A percentile compares a stretch with the other conserved stretches of the same genome.
These are phyloP conservation scores for Coniochaeta ligniaria DNA, from an alignment of 2,329 filamentous ascomycete genomes.

Conservation along the genomic window DNA sequence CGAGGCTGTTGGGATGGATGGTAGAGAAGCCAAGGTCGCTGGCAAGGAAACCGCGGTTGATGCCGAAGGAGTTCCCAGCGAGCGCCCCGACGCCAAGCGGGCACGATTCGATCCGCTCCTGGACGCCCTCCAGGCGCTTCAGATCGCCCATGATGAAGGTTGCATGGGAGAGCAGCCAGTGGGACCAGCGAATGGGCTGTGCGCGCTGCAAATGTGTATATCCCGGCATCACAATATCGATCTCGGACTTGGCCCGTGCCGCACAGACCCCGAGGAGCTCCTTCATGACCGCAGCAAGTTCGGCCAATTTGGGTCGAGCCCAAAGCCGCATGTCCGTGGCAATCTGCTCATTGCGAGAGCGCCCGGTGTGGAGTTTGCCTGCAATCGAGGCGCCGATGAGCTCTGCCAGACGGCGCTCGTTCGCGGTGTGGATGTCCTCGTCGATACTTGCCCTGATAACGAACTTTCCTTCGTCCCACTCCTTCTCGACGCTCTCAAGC, in stretches of 20 bases:
- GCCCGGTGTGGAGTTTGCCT: constrained; percentile 83
- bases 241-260: not conserved
- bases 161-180: constrained; percentile 74
- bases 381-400: constrained; percentile 79
- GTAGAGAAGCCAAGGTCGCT: constrained; percentile 74
- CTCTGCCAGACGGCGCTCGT: constrained; percentile 69
- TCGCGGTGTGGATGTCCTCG: constrained; percentile 68
- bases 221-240: constrained; percentile 71
- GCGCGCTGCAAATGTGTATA: constrained; percentile 86
- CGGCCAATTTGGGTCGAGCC: too few species aligned
- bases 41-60: constrained; percentile 73
- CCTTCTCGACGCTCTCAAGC: too few species aligned
- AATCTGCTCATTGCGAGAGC: constrained; percentile 85
- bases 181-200: constrained; percentile 71
- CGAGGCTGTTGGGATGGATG: constrained; percentile 70
- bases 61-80: constrained; percentile 74
- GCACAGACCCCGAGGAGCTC: too few species aligned
- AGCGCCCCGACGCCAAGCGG: constrained; percentile 72
- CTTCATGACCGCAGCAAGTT: too few species aligned
- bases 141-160: constrained; percentile 67
- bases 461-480: too few species aligned
- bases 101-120: constrained; percentile 62
- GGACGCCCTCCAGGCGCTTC: constrained; percentile 66
- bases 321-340: constrained; percentile 87
- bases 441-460: too few species aligned